Conservation (phyloP, 2,329 filamentous ascomycete genomes). For the Geosmithia morbida region DNA sequence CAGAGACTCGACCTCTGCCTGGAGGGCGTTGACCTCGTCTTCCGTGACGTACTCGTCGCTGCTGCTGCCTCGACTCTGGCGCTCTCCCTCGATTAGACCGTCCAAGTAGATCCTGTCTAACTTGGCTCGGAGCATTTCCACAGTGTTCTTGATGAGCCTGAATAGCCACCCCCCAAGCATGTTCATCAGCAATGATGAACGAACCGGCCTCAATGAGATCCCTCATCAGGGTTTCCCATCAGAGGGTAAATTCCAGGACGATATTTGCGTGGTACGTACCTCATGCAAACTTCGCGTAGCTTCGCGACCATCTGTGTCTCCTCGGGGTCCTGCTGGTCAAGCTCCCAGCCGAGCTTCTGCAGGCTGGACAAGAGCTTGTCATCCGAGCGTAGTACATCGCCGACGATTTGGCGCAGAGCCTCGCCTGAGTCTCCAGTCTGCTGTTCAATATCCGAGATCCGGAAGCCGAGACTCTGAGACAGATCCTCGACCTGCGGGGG, state of each 20-base stretch:
- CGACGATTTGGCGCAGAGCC: constrained; percentile 31
- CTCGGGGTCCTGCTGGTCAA: constrained; percentile 36
- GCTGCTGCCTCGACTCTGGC: constrained; percentile 2
- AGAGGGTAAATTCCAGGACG: no score
- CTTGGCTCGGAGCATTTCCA: constrained; percentile 37
- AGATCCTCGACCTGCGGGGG: constrained; percentile 29
- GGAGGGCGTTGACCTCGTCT: constrained; percentile 33
- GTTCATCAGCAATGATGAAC: no score
- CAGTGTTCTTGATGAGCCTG: constrained; percentile 41
- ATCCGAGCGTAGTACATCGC: constrained; percentile 40
- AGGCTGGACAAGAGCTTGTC: constrained; percentile 51
- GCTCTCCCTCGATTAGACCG: constrained; percentile 17
- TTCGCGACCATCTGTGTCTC: constrained; percentile 38
- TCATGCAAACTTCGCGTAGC: constrained; percentile 44
- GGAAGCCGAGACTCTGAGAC: constrained; percentile 28
- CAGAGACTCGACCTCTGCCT: constrained; percentile 54
- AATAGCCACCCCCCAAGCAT: no score
- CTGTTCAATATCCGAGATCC: constrained; percentile 33
- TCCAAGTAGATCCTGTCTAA: constrained; percentile 43
- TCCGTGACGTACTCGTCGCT: constrained; percentile 11
- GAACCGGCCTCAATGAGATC: no score
- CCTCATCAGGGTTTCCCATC: no score
- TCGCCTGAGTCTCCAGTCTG: constrained; percentile 29
- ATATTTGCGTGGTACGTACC: constrained; percentile 13
- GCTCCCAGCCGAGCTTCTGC: constrained; percentile 49